Evolutionary conservation across 768 basidiomycete species (phyloP).

Genomic region (Lactarius hengduanensis): DNA sequence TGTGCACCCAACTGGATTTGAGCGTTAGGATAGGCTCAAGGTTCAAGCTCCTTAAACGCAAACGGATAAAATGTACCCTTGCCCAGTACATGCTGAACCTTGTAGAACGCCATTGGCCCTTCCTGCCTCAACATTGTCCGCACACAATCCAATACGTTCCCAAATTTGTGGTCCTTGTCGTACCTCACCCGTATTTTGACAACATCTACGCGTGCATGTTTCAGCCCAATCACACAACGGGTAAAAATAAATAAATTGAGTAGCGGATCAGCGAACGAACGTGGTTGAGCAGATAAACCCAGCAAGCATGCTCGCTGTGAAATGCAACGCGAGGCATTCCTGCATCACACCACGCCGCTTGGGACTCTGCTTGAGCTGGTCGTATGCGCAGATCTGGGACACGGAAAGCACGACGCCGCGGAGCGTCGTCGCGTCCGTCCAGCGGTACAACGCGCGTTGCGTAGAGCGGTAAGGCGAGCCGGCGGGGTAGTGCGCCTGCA

Average conservation of each 20-base stretch:
- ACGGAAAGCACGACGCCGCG: slow-evolving; percentile 38
- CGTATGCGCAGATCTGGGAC: slow-evolving; percentile 40
- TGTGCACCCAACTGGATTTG: too few species aligned
- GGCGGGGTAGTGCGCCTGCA: slow-evolving; percentile 39
- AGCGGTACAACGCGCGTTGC: slow-evolving; percentile 36
- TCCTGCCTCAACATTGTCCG: slow-evolving; percentile 34
- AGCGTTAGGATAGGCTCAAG: not conserved
- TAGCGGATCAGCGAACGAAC: slow-evolving; percentile 17
- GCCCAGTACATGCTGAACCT: slow-evolving; percentile 44
- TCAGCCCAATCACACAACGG: not conserved
- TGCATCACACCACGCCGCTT: slow-evolving; percentile 36
- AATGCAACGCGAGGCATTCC: slow-evolving; percentile 38
- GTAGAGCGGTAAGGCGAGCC: slow-evolving; percentile 37
- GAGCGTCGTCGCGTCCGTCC: slow-evolving; percentile 37
- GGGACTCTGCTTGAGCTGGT: slow-evolving; percentile 38
- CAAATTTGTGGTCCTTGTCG: slow-evolving; percentile 36
- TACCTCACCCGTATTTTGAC: slow-evolving; percentile 42
- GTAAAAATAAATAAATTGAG: not conserved
- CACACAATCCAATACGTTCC: slow-evolving; percentile 36
- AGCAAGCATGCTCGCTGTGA: slow-evolving; percentile 37
- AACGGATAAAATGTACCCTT: slow-evolving; percentile 31
- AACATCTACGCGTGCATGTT: slow-evolving; percentile 31
- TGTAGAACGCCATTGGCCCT: slow-evolving; percentile 38
- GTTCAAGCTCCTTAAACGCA: not conserved
- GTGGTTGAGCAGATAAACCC: slow-evolving; percentile 40